Percentiles rank a stretch among this genome's conserved stretches.
These are phyloP conservation scores for Penicillium verrucosum DNA, from an alignment of 2,329 filamentous ascomycete genomes.

Conservation along the genomic window DNA sequence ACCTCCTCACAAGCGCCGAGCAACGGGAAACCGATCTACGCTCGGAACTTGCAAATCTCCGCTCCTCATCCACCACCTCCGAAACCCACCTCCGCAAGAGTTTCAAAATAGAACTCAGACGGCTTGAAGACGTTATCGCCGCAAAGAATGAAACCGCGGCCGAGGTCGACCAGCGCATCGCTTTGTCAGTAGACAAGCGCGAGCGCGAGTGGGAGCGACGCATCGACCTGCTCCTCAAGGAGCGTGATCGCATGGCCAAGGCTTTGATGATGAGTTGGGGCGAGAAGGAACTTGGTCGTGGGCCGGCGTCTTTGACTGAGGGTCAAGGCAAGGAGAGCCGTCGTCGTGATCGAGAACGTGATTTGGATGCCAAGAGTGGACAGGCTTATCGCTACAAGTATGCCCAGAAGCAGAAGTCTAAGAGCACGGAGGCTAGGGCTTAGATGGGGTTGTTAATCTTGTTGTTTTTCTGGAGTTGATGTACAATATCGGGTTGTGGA, in stretches of 20 bases:
- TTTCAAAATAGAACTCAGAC: constrained; percentile 33
- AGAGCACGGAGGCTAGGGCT: constrained; percentile 13
- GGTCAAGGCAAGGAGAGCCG: constrained; percentile 19
- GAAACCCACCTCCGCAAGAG: constrained; percentile 26
- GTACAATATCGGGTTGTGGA: constrained; percentile 1
- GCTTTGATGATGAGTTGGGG: constrained; percentile 42
- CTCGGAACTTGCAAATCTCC: constrained; percentile 31
- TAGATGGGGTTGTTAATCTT: not conserved
- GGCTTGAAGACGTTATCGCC: constrained; percentile 35
- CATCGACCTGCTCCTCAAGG: constrained; percentile 40
- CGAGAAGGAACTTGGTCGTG: constrained; percentile 38
- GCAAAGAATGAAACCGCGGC: constrained; percentile 41
- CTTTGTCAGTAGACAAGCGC: constrained; percentile 40
- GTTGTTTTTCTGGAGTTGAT: not conserved
- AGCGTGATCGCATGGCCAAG: constrained; percentile 41
- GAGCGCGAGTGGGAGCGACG: constrained; percentile 45
- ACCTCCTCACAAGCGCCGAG: constrained; percentile 33
- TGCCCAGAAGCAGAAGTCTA: constrained; percentile 18
- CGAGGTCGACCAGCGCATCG: constrained; percentile 40
- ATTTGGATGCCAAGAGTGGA: constrained; percentile 21
- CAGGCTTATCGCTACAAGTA: constrained; percentile 43
- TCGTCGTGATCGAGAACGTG: constrained; percentile 15
- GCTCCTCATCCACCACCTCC: constrained; percentile 19
- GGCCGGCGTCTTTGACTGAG: constrained; percentile 15
- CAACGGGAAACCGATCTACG: constrained; percentile 35